phyloP scores from a whole-genome alignment of 176 grass and related monocot genomes.

The Zoysia pacifica region DNA sequence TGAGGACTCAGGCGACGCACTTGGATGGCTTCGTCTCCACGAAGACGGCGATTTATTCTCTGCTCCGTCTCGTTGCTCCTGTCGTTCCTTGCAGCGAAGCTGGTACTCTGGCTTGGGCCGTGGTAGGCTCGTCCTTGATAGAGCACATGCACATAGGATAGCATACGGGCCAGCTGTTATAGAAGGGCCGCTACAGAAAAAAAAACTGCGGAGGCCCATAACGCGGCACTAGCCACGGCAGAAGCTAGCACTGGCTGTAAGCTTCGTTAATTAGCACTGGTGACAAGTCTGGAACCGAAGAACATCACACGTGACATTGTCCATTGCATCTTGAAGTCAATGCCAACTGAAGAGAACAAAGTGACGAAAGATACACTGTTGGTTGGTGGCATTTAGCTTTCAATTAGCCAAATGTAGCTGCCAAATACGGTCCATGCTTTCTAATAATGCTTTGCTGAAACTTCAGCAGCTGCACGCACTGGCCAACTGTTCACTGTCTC shows the following conservation, averaged over 20 bases:
- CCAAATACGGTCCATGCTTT: slow-evolving; percentile 23
- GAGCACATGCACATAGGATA: background rate
- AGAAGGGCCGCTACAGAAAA: too few species aligned
- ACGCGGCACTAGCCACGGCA: background rate
- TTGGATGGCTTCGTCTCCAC: background rate
- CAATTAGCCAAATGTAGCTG: slow-evolving; percentile 38
- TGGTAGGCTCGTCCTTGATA: background rate
- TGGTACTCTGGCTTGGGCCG: background rate
- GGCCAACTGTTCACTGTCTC: too few species aligned
- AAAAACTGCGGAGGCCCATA: too few species aligned
- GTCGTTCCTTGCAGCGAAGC: background rate
- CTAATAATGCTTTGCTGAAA: slow-evolving; percentile 12
- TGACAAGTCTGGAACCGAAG: background rate
- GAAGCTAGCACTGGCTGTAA: background rate
- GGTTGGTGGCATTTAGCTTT: slow-evolving; percentile 43
- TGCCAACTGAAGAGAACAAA: background rate
- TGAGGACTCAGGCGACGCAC: background rate
- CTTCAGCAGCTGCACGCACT: too few species aligned
- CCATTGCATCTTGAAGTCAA: too few species aligned
- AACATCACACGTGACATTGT: too few species aligned
- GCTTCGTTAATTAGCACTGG: background rate
- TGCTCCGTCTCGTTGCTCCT: background rate
- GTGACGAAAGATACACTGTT: slow-evolving; percentile 13
- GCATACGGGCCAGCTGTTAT: too few species aligned
- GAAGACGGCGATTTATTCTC: background rate